phyloP scores from a whole-genome alignment of 1,139 yeast genomes.

The Candida buenavistaensis region DNA sequence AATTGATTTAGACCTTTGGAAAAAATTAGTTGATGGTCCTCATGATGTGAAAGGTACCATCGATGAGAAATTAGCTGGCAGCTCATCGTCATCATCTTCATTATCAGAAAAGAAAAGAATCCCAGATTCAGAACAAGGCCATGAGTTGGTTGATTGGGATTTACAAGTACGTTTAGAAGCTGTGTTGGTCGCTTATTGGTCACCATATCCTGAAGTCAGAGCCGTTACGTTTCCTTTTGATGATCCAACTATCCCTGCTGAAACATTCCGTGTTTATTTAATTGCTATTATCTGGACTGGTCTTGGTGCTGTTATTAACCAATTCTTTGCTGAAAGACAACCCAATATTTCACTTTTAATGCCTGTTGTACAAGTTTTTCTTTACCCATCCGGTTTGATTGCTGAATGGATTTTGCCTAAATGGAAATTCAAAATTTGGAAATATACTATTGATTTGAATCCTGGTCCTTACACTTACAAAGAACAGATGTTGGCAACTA shows the following conservation, averaged over 20 bases:
- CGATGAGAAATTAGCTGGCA: not conserved
- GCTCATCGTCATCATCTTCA: not conserved
- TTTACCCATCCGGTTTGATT: conserved; percentile 24
- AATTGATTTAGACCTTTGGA: conserved; percentile 6
- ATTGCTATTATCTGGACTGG: conserved; percentile 54
- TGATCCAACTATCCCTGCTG: conserved; percentile 50
- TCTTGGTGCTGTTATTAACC: conserved; percentile 58
- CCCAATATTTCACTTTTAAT: conserved; percentile 49
- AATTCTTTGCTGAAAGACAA: conserved; percentile 57
- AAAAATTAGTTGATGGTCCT: conserved; percentile 3
- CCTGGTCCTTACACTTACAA: conserved; percentile 33
- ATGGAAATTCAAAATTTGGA: conserved; percentile 15
- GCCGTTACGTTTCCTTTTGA: conserved; percentile 56
- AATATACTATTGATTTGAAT: conserved; percentile 18
- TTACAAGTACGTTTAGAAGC: conserved; percentile 44
- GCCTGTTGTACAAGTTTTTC: conserved; percentile 28
- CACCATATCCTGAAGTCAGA: conserved; percentile 69
- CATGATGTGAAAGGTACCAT: not conserved
- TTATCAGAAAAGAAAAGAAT: not conserved
- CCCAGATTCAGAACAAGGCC: conserved; percentile 13
- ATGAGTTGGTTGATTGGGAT: conserved; percentile 24
- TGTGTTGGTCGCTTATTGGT: conserved; percentile 50
- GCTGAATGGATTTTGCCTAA: conserved; percentile 23
- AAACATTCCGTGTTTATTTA: conserved; percentile 56
- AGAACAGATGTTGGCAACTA: conserved; percentile 29